Evolutionary conservation across 306 rosid species (phyloP).

Genomic region (Castanopsis chinensis): DNA sequence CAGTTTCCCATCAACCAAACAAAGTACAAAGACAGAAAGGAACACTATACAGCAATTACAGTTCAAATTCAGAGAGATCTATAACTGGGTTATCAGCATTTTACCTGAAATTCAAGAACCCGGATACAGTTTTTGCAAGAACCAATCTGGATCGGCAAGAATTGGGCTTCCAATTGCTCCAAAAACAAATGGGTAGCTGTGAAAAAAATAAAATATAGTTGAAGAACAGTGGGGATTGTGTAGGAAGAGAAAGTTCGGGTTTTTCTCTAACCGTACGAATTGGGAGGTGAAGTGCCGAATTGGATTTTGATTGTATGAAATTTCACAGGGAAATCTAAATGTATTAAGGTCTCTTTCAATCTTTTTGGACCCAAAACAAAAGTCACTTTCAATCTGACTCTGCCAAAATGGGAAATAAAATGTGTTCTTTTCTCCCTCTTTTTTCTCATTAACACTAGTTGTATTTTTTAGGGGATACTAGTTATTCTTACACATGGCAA

Average conservation of each 20-base stretch:
- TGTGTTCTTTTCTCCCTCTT: not conserved
- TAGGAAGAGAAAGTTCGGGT: conserved; percentile 1
- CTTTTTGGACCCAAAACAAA: not conserved
- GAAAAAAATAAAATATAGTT: not conserved
- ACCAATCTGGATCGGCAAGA: conserved; percentile 53
- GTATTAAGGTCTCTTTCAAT: not conserved
- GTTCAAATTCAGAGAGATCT: conserved; percentile 40
- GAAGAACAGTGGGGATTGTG: conserved; percentile 8
- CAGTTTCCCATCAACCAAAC: conserved; percentile 20
- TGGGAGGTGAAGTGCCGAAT: not conserved
- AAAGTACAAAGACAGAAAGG: conserved; percentile 1
- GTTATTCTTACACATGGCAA: too few relatives aligned
- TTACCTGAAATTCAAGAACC: conserved; percentile 52
- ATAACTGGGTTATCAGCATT: conserved; percentile 32
- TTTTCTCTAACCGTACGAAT: not conserved
- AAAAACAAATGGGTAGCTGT: conserved; percentile 17
- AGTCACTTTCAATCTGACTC: not conserved
- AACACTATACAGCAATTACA: conserved; percentile 4
- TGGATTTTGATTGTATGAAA: not conserved
- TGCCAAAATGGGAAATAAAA: not conserved
- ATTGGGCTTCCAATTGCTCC: conserved; percentile 15
- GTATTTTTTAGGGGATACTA: not conserved
- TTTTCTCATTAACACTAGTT: not conserved
- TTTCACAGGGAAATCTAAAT: not conserved
- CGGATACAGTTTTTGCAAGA: conserved; percentile 26